phyloP scores from a whole-genome alignment of 495 filamentous ascomycete genomes.

The Penicillium angulare region DNA sequence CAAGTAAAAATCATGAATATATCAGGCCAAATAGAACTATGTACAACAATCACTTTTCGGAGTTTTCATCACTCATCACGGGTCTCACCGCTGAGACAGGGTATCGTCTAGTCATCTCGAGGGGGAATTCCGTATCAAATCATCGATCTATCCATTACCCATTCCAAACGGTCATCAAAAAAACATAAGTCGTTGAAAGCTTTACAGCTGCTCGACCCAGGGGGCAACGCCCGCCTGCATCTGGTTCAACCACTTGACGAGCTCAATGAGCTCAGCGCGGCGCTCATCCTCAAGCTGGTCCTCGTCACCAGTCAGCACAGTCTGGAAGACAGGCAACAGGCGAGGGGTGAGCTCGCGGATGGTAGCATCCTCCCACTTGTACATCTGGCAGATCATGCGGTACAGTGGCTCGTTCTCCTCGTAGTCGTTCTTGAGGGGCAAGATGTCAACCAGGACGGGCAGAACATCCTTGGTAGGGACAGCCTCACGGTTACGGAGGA shows the following conservation, averaged over 20 bases:
- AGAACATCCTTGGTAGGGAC: constrained; percentile 80
- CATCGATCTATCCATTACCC: constrained; percentile 43
- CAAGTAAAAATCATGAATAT: too few relatives aligned
- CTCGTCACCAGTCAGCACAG: constrained; percentile 73
- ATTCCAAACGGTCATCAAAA: constrained; percentile 26
- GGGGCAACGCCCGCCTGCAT: constrained; percentile 46
- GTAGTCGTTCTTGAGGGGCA: constrained; percentile 91
- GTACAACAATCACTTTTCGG: constrained; percentile 30
- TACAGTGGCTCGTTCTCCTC: constrained; percentile 95
- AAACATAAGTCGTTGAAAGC: constrained; percentile 6
- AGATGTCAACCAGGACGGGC: constrained; percentile 70
- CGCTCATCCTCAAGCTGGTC: constrained; percentile 85
- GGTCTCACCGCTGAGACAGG: constrained; percentile 27
- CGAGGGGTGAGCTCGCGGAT: constrained; percentile 72
- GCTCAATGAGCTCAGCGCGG: constrained; percentile 62
- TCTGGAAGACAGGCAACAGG: constrained; percentile 75
- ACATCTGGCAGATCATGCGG: constrained; percentile 81
- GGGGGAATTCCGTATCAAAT: constrained; percentile 23
- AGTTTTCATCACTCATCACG: constrained; percentile 37
- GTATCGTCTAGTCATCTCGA: constrained; percentile 47
- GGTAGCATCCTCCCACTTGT: constrained; percentile 69
- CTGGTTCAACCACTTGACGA: constrained; percentile 69
- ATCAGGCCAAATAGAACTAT: constrained; percentile 15
- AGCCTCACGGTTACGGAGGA: constrained; percentile 73
- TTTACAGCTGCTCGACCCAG: constrained; percentile 46